Evolutionary conservation across 306 rosid species (phyloP), one percentile per base, ranked within the genome.

Genomic region (Quercus glauca): DNA sequence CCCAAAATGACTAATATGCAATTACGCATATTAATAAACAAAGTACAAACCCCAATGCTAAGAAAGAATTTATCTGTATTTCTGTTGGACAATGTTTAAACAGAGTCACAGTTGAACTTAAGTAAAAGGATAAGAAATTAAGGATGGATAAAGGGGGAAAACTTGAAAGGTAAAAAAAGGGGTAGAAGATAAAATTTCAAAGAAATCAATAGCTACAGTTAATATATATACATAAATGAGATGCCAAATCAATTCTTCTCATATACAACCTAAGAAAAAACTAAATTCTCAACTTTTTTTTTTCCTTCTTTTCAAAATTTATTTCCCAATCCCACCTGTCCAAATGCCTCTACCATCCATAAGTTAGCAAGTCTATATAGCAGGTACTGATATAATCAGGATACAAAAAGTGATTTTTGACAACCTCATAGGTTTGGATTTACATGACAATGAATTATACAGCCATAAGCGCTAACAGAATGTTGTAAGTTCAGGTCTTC

Each of bases 301-400:
- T 49, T 49, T 12, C 15, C 5, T 49, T 15, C 71, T 29, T n/a
- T 29, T 13, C 71, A 31, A 35, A 33, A 67, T 67, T 33, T 67
- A 64, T 4, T 6, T 64, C 21, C 43, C 76, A 37, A 1, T 64
- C 43, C 43, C 76, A 81, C 21, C 77, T 25, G 51, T 4, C 18
- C 67, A 74, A 80, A 61, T 70, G 80, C 67, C 71, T 43, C 68
- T 65, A 74, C 79, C 75, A 59, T 14, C 78, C 76, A 55, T 64
- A 82, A 73, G 75, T 76, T 84, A 76, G 83, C 71, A 79, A 76
- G 80, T 84, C 77, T 79, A 69, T 63, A 20, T 56, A 49, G 81
- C 71, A 70, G 56, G 79, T 69, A 17, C 18, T 79, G 60, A 82
- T 55, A 83, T 56, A 86, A 67, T 68, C 78, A 79, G 75, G 65